phyloP scores from a whole-genome alignment of 2,329 filamentous ascomycete genomes.

The Raffaelea ambrosiae region DNA sequence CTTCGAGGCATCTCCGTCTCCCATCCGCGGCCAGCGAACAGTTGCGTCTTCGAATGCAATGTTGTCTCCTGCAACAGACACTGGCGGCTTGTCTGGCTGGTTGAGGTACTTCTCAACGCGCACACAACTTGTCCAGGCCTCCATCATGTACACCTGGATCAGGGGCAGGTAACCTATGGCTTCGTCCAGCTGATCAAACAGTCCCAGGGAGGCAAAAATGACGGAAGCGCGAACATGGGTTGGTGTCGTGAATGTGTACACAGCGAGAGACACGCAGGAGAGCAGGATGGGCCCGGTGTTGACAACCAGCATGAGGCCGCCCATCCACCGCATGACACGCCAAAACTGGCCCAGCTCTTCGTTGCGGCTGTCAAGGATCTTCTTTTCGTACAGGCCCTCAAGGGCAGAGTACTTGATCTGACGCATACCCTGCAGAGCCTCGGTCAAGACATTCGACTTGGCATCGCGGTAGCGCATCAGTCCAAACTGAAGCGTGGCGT shows the following conservation, averaged over 20 bases:
- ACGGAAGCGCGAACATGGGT: slow-evolving; percentile 24
- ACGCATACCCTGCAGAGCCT: slow-evolving; percentile 27
- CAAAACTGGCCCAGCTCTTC: slow-evolving; percentile 26
- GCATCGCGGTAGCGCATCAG: slow-evolving; percentile 26
- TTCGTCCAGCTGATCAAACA: slow-evolving; percentile 26
- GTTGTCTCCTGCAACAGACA: slow-evolving; percentile 16
- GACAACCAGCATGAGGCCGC: slow-evolving; percentile 20
- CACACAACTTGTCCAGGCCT: slow-evolving; percentile 26
- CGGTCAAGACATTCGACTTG: slow-evolving; percentile 25
- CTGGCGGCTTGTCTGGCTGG: slow-evolving; percentile 20
- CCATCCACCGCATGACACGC: slow-evolving; percentile 21
- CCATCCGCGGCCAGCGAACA: slow-evolving; percentile 23
- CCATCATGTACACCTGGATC: slow-evolving; percentile 24
- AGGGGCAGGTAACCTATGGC: slow-evolving; percentile 22
- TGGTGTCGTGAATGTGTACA: slow-evolving; percentile 23
- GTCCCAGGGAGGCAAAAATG: slow-evolving; percentile 25
- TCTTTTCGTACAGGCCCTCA: slow-evolving; percentile 24
- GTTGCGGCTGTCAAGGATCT: slow-evolving; percentile 23
- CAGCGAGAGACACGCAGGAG: slow-evolving; percentile 21
- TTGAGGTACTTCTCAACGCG: slow-evolving; percentile 24
- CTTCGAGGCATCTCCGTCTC: slow-evolving; percentile 14
- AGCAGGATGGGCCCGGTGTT: slow-evolving; percentile 24
- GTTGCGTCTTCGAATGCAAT: slow-evolving; percentile 22
- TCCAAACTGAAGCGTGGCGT: slow-evolving; percentile 21
- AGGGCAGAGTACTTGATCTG: slow-evolving; percentile 29